phyloP scores from a whole-genome alignment of 169 alveolate genomes.

The Besnoitia besnoiti region DNA sequence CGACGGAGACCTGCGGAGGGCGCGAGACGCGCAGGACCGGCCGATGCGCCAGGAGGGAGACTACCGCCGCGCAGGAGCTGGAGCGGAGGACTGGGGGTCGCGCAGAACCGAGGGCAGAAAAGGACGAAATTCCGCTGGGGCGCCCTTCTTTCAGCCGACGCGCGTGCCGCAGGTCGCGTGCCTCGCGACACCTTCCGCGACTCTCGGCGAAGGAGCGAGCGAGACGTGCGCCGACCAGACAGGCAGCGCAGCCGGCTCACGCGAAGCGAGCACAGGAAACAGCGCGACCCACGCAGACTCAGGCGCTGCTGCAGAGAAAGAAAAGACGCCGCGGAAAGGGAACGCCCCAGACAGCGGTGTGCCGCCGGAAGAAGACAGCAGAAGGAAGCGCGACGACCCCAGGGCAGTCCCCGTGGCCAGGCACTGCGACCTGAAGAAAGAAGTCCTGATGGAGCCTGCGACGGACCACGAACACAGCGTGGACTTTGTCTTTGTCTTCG shows the following conservation, averaged over 20 bases:
- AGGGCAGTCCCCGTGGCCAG: background rate
- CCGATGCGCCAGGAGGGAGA: too few species aligned
- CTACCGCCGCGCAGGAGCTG: background rate
- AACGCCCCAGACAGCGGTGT: background rate
- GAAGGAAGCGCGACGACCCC: slow-evolving; percentile 11
- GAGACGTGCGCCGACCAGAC: background rate
- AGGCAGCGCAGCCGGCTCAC: background rate
- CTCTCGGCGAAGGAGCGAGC: background rate
- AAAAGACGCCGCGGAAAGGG: too few species aligned
- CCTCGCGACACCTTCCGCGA: background rate
- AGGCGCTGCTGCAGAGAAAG: background rate
- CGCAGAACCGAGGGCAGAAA: background rate
- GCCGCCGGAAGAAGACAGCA: too few species aligned
- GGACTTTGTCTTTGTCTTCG: background rate
- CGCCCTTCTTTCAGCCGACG: background rate
- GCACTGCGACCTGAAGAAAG: background rate
- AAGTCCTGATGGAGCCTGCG: background rate
- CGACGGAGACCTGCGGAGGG: background rate
- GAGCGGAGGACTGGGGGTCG: background rate
- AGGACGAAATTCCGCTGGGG: background rate
- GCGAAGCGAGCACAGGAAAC: background rate
- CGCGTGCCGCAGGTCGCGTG: background rate
- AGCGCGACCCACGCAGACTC: background rate
- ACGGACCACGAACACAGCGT: slow-evolving; percentile 1
- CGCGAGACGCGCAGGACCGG: background rate